These are phyloP conservation scores for Xerocomus nothofagi DNA, from an alignment of 1,284 basidiomycete genomes.

Conservation along the genomic window DNA sequence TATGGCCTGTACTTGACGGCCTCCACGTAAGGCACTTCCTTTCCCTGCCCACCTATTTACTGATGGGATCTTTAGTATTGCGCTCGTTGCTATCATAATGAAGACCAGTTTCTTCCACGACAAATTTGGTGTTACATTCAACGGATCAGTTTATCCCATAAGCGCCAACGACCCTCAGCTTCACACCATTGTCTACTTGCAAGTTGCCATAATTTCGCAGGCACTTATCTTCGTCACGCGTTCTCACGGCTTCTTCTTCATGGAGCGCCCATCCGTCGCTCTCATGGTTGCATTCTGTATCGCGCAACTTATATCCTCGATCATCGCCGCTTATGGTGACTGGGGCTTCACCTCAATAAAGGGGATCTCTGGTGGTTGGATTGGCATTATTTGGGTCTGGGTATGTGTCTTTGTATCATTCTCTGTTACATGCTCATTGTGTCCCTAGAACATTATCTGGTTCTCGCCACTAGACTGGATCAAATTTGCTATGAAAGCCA, in stretches of 20 bases:
- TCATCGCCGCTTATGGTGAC: conserved; percentile 91
- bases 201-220: conserved; percentile 98
- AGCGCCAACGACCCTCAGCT: conserved; percentile 74
- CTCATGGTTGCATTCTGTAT: conserved; percentile 89
- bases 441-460: conserved; percentile 82
- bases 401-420: conserved; percentile 43
- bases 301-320: conserved; percentile 91
- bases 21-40: conserved; percentile 69
- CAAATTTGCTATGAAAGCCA: conserved; percentile 96
- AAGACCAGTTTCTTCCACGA: conserved; percentile 89
- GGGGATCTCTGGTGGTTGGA: conserved; percentile 87
- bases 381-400: conserved; percentile 97
- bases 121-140: conserved; percentile 76
- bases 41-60: conserved; percentile 18
- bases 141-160: conserved; percentile 41
- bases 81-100: conserved; percentile 82
- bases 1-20: conserved; percentile 92
- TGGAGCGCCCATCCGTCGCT: conserved; percentile 92
- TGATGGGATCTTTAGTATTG: conserved; percentile 49
- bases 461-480: conserved; percentile 93
- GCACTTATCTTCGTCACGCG: conserved; percentile 97
- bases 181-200: conserved; percentile 83
- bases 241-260: conserved; percentile 97
- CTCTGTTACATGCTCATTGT: conserved; percentile 2
- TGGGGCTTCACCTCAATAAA: conserved; percentile 88